These are phyloP conservation scores for Apiotrichum veenhuisii DNA, from an alignment of 1,284 basidiomycete genomes.

Conservation along the genomic window DNA sequence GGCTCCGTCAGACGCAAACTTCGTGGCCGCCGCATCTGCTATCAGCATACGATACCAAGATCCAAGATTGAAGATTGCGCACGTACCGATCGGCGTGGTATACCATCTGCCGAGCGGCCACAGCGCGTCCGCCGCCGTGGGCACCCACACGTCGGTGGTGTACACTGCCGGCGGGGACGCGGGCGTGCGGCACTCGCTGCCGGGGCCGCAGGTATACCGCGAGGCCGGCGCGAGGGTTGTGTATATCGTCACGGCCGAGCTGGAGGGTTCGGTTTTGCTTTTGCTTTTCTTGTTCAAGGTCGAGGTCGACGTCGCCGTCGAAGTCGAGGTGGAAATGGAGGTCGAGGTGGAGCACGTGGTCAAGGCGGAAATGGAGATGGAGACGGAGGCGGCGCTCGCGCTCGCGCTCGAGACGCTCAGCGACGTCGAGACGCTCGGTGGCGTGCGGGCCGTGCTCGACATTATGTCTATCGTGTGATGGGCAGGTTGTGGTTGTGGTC, in stretches of 20 bases:
- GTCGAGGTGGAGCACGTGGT: too few species aligned
- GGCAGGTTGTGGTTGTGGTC: too few species aligned
- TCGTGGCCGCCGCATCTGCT: background rate
- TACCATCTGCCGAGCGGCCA: background rate
- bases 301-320: too few species aligned
- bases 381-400: too few species aligned
- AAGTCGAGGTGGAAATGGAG: too few species aligned
- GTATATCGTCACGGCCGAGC: background rate
- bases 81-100: background rate
- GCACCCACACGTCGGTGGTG: background rate
- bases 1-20: background rate
- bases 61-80: background rate
- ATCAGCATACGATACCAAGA: background rate
- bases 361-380: too few species aligned
- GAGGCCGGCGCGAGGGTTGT: background rate
- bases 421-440: too few species aligned
- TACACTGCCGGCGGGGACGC: background rate
- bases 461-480: too few species aligned
- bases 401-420: too few species aligned
- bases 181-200: background rate
- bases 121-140: background rate
- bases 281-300: background rate
- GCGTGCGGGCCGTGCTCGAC: too few species aligned
- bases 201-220: background rate
- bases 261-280: background rate